Base-by-base conservation (phyloP, 805 yeast species). In the Scheffersomyces coipomensis region DNA sequence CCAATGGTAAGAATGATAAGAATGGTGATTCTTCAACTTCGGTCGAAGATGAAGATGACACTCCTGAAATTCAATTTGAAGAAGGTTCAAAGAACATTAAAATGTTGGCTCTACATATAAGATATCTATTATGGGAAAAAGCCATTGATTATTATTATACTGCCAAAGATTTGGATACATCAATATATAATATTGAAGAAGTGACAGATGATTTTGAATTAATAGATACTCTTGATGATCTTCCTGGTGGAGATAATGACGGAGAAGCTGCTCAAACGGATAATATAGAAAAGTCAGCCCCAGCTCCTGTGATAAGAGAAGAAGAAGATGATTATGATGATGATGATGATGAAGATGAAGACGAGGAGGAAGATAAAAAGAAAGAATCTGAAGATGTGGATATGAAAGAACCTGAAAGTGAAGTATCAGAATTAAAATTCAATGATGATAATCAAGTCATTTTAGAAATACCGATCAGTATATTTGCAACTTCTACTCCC, bases 51-150 rank as follows among this genome's bases (percentile, higher is more conserved):
- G 64, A 63, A 10, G 65, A 67, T 16, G 59, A 40, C 2, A 44
- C 38, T 64, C 34, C 53, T 69, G 46, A 78, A 64, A 43, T 61
- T 68, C 40, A 66, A 59, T 26, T 54, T 52, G 64, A 75, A 65
- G 83, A 56, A 64, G 80, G 58, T 45, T 21, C 46, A 11, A 53
- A 49, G 16, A 58, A 68, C 19, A 44, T 64, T 17, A 54, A 55
- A 29, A 40, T 57, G 35, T 46, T 85, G 30, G 83, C 88, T 5
- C 64, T 84, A 34, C 84, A 78, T 45, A 61, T 84, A 17, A 66
- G 91, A 46, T 84, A 83, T 48, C 71, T 84, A 10, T 62, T 85
- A 18, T 85, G 87, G 79, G 90, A 85, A 50, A 80, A 77, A 53
- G 89, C 84, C 16, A 70, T 80, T 8, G 83, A 79, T 51, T 64